Evolutionary conservation across 805 yeast species (phyloP).

Genomic region (Groenewaldozyma salmanticensis): DNA sequence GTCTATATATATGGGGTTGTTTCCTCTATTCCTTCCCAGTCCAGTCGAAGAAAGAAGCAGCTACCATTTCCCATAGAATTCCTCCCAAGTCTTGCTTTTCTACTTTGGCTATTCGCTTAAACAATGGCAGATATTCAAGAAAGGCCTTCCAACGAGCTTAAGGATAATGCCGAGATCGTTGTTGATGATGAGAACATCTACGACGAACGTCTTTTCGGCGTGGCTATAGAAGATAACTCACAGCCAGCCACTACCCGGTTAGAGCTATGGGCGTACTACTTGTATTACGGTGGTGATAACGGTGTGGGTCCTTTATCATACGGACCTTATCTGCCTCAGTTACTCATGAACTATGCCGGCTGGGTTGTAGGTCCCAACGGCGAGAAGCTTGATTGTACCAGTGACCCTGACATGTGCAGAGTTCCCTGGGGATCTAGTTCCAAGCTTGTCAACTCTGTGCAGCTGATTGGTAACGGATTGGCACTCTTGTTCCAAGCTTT

Average conservation of each 20-base stretch:
- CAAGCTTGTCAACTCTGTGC: slow-evolving; percentile 7
- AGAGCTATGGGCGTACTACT: slow-evolving; percentile 10
- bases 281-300: slow-evolving; percentile 13
- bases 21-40: too few species aligned
- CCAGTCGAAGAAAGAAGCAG: too few species aligned
- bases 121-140: neutral
- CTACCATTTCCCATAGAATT: too few species aligned
- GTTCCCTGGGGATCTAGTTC: slow-evolving; percentile 11
- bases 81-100: too few species aligned
- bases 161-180: neutral
- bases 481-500: slow-evolving; percentile 11
- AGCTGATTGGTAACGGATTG: slow-evolving; percentile 11
- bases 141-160: neutral
- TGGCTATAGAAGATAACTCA: slow-evolving; percentile 1
- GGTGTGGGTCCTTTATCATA: slow-evolving; percentile 12
- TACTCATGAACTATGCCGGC: slow-evolving; percentile 7
- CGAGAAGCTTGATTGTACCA: slow-evolving; percentile 5
- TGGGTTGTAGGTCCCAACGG: slow-evolving; percentile 11
- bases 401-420: slow-evolving; percentile 7
- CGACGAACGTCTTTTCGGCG: neutral
- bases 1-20: too few species aligned
- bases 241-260: slow-evolving; percentile 9
- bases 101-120: too few species aligned
- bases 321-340: slow-evolving; percentile 11
- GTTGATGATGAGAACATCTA: neutral